These are phyloP conservation scores for Aspergillus floridensis DNA, from an alignment of 2,329 filamentous ascomycete species.

Conservation along the genomic window DNA sequence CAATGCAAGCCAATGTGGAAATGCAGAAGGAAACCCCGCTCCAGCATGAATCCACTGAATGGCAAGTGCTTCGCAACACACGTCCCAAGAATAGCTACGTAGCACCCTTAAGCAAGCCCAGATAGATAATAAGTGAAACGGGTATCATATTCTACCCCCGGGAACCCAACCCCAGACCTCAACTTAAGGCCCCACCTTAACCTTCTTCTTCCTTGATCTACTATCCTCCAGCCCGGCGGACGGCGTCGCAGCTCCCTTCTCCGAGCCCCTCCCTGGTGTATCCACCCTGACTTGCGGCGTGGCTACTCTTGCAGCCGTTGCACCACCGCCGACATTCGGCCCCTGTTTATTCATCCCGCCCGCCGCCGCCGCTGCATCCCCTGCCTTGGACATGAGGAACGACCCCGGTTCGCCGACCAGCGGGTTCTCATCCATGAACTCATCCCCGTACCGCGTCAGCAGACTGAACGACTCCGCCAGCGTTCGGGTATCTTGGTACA, in stretches of 20 bases:
- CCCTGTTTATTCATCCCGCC: slow-evolving; percentile 20
- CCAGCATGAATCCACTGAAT: background rate
- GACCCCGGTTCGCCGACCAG: slow-evolving; percentile 62
- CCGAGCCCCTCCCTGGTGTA: slow-evolving; percentile 30
- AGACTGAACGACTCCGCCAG: slow-evolving; percentile 51
- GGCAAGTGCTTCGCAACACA: too few species aligned
- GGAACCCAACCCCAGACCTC: background rate
- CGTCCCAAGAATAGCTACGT: too few species aligned
- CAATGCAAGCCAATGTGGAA: background rate
- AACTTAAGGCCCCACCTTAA: slow-evolving; percentile 27
- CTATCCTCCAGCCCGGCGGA: slow-evolving; percentile 36
- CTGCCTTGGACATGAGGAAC: slow-evolving; percentile 54
- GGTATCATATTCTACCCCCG: background rate
- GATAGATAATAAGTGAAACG: background rate
- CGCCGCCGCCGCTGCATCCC: slow-evolving; percentile 26
- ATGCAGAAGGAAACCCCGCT: background rate
- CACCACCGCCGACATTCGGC: slow-evolving; percentile 2
- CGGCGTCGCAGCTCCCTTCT: slow-evolving; percentile 28
- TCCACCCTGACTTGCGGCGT: slow-evolving; percentile 36
- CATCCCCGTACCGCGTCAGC: slow-evolving; percentile 54
- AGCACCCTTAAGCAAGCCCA: too few species aligned
- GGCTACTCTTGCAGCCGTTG: slow-evolving; percentile 19
- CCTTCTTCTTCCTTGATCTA: slow-evolving; percentile 38
- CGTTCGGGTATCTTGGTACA: slow-evolving; percentile 39
- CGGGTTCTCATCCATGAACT: slow-evolving; percentile 64